Evolutionary conservation across 2,329 filamentous ascomycete species (phyloP), one percentile per base, ranked within the genome.

Genomic region (Bimuria novae-zelandiae): DNA sequence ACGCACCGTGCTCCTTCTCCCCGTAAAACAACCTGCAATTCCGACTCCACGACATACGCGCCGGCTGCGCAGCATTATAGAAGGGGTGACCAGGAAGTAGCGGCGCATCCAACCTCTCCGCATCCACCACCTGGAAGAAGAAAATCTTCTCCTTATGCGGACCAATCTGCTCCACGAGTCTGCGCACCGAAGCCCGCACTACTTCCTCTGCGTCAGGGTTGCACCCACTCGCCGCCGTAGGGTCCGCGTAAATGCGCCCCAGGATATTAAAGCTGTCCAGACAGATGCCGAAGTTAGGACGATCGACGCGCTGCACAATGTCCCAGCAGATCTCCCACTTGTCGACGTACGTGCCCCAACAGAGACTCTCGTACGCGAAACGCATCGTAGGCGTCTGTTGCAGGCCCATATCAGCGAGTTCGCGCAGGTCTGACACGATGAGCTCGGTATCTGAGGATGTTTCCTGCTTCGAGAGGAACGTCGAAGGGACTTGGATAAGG

Each of bases 201-300:
- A 79, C 81, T 4, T 76, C 72, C 2, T 88, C 83, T 7, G 83
- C 86, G 54, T 83, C 77, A 0, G 73, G 58, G 0, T 76, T 82
- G 59, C 79, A 79, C 3, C 87, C 83, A 0, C 76, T 76, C 0
- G 75, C 58, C 0, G 79, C 71, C 0, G 83, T 72, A 0, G 89
- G 89, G 63, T 92, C 88, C 0, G 86, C 89, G 60, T 84, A 92
- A 54, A 90, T 82, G 5, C 85, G 76, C 0, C 84, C 89, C 0
- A 88, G 83, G 54, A 92, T 88, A 71, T 92, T 90, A 76, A 90
- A 92, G 0, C 86, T 90, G 71, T 92, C 89, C 21, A 92, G 78
- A 66, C 88, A 91, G 35, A 91, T 76, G 7, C 89, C 89, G 65
- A 92, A 90, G 71, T 92, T 92, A 7, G 80, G 72, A 7, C 87